Evolutionary conservation across 192 early-diverging fungal species (phyloP), one percentile per base, ranked within the genome.

Genomic region (Martensiomyces pterosporus): DNA sequence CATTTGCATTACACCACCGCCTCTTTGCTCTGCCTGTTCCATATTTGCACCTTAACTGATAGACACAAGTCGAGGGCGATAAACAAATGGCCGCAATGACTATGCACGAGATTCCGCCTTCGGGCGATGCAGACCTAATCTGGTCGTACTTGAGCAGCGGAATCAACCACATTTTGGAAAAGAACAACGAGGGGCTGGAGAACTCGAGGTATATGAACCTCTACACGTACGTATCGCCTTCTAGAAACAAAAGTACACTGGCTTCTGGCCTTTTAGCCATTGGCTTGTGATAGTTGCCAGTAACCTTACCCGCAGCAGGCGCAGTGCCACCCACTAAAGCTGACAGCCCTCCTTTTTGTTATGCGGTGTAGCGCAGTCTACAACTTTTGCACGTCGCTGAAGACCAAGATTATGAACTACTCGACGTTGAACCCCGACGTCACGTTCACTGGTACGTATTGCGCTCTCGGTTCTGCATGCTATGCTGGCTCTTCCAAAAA

Each of bases 141-240:
- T 93, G 92, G 92, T 43, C 55, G 15, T 79, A 79, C 18, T 64
- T 97, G 25, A 81, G 86, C 53, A 75, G 69, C 25, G 91, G 91
- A 15, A 77, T 94, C 48, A 80, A 91, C 54, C 76, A 79, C 46
- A 91, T 97, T 66, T 81, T 95, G 67, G 80, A 79, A 39, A 71
- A 82, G 9, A 64, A 88, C 14, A 82, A 84, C 38, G 76, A 88
- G 33, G 91, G 90, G 17, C 61, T 94, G 24, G 82, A 78, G 24
- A 79, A 81, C 57, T 66, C 65, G 27, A 79, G 80, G 40, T 97
- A 90, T 68, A 88, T 94, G 81, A 46, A 39, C 24, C 55, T 74
- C 27, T 74, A 74, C 64, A 63, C 92, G 91, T 92, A 85, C 67
- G 85, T 75, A 32, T 39, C n/a, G n/a, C n/a, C n/a, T n/a, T n/a